Conservation (phyloP, 352 stramenopile genomes). For the Globisporangium yorkense region DNA sequence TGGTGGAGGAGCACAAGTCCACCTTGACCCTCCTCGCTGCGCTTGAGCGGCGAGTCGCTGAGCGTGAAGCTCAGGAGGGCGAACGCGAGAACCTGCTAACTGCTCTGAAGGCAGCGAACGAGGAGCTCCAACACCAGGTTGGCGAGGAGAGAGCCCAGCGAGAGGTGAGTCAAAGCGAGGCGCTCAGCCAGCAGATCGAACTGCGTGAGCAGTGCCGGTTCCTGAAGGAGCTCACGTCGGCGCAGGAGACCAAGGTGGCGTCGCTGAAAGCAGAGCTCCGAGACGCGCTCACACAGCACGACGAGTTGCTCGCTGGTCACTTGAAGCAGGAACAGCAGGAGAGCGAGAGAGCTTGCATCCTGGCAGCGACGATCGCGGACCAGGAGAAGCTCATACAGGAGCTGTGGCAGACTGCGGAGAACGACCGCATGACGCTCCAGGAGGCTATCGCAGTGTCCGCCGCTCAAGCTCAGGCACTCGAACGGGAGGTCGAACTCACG, state of each 20-base stretch:
- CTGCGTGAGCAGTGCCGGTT: constrained; percentile 2
- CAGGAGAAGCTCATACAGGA: background rate
- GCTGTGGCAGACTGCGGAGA: background rate
- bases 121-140: constrained; percentile 1
- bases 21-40: background rate
- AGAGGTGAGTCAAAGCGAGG: background rate
- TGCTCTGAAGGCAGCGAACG: background rate
- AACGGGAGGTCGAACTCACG: constrained; percentile 1
- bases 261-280: constrained; percentile 1
- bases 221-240: background rate
- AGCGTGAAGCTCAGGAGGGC: background rate
- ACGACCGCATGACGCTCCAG: background rate
- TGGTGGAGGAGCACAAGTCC: background rate
- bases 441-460: background rate
- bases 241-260: constrained; percentile 1
- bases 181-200: background rate
- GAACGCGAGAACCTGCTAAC: background rate
- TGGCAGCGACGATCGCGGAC: background rate
- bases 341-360: background rate
- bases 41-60: background rate
- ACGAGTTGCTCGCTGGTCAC: background rate
- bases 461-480: background rate
- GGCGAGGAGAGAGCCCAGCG: background rate
- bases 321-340: background rate
- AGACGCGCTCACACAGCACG: constrained; percentile 2